These are phyloP conservation scores for Rhodamnia rubescens DNA, from an alignment of 345 rosid genomes.

Conservation along the genomic window DNA sequence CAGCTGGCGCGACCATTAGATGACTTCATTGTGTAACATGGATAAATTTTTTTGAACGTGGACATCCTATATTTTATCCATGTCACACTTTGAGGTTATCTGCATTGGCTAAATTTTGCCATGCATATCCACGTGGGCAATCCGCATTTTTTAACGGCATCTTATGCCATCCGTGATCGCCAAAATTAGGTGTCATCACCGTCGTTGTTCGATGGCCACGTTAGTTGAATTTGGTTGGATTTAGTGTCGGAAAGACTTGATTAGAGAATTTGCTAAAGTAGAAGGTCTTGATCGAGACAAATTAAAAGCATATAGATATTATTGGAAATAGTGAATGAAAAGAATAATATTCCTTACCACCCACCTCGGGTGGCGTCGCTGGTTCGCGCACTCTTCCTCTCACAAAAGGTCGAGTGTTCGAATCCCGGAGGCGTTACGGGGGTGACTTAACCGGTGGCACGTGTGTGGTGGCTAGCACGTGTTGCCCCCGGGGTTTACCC, in stretches of 20 bases:
- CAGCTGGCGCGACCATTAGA: rapidly evolving
- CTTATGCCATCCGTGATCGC: neutral
- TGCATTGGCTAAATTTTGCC: neutral
- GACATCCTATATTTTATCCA: neutral
- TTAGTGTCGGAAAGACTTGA: neutral
- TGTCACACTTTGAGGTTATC: neutral
- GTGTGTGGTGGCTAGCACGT: no score
- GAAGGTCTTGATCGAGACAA: neutral
- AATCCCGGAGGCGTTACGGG: no score
- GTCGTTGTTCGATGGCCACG: rapidly evolving
- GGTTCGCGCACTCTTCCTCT: no score
- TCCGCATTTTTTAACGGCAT: neutral
- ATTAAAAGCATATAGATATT: neutral
- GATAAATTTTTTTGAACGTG: neutral
- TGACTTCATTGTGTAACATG: rapidly evolving
- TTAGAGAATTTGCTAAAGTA: neutral
- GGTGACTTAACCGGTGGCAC: no score
- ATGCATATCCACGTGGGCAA: neutral
- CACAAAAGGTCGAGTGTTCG: no score
- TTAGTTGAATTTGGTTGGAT: neutral
- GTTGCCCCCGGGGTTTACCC: no score
- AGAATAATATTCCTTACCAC: no score
- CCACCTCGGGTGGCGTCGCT: no score
- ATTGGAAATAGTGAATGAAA: neutral
- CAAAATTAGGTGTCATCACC: no score